Percentiles rank a stretch among this genome's conserved stretches.
Evolutionary conservation across 441 rosid genomes (phyloP).

Genomic region (Arabidopsis lyrata): DNA sequence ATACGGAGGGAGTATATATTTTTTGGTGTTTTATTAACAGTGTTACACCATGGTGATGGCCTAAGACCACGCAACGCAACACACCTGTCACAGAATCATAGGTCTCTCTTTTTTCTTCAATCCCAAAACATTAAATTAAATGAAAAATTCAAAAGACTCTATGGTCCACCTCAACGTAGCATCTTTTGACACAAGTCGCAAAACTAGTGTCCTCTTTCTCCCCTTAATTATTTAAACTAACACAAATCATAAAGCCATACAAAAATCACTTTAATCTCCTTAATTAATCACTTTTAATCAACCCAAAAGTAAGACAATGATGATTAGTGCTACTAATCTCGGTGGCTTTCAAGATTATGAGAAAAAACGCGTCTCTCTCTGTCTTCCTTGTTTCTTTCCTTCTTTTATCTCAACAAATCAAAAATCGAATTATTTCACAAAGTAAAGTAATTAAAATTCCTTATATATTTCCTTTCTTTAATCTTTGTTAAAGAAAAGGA

Average conservation of each 20-base stretch:
- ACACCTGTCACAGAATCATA: conserved; percentile 42
- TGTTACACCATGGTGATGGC: too few species aligned
- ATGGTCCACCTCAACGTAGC: conserved; percentile 41
- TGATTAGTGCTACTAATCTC: conserved; percentile 36
- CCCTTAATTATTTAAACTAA: background rate
- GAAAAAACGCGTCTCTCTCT: conserved; percentile 28
- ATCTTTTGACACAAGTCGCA: conserved; percentile 43
- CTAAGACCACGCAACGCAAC: conserved; percentile 40
- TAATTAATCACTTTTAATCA: conserved; percentile 20
- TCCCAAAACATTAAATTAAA: background rate
- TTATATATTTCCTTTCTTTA: conserved; percentile 24
- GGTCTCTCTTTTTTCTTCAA: conserved; percentile 12
- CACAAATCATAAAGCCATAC: conserved; percentile 29
- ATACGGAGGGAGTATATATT: background rate
- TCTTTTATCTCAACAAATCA: background rate
- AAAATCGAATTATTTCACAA: background rate
- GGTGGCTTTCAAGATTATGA: conserved; percentile 34
- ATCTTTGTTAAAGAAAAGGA: background rate
- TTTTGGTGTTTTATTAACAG: too few species aligned
- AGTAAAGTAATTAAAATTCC: background rate
- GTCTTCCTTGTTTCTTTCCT: conserved; percentile 26
- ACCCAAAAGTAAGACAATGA: conserved; percentile 4
- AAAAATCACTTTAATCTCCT: conserved; percentile 22
- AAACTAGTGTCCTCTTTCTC: conserved; percentile 35
- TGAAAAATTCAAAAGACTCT: background rate